Evolutionary conservation across 306 rosid species (phyloP).

Genomic region (Pterocarpus santalinus): DNA sequence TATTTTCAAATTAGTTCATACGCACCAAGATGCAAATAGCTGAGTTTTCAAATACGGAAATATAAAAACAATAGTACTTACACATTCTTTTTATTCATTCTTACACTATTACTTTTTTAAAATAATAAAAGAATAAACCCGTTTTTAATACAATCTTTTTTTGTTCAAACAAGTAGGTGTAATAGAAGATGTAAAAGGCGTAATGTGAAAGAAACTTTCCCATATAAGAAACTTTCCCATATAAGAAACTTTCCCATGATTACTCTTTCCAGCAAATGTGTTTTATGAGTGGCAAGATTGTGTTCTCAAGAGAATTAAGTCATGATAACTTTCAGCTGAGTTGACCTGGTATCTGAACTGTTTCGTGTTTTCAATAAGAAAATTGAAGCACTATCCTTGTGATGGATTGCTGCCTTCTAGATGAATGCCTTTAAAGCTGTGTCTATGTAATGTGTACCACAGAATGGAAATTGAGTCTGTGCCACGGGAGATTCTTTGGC

Average conservation of each 20-base stretch:
- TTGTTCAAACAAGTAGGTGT: too few relatives aligned
- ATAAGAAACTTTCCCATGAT: neutral
- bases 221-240: too few relatives aligned
- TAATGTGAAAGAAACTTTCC: neutral
- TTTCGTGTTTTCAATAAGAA: neutral
- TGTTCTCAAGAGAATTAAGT: too few relatives aligned
- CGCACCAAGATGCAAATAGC: too few relatives aligned
- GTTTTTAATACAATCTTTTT: neutral
- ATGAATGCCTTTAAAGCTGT: neutral
- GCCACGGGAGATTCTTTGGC: neutral
- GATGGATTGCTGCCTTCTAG: neutral
- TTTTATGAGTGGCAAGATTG: neutral
- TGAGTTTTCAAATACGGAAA: too few relatives aligned
- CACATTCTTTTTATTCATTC: too few relatives aligned
- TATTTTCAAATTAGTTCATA: too few relatives aligned
- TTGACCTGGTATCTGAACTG: neutral
- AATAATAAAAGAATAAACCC: neutral
- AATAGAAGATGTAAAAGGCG: neutral
- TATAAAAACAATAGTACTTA: too few relatives aligned
- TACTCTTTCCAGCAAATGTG: neutral
- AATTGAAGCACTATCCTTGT: neutral
- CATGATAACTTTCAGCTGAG: too few relatives aligned
- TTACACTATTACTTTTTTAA: too few relatives aligned
- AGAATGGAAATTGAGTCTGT: neutral
- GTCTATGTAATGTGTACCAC: too few relatives aligned